phyloP scores from a whole-genome alignment of 1,139 yeast species.

The Suhomyces taliae region DNA sequence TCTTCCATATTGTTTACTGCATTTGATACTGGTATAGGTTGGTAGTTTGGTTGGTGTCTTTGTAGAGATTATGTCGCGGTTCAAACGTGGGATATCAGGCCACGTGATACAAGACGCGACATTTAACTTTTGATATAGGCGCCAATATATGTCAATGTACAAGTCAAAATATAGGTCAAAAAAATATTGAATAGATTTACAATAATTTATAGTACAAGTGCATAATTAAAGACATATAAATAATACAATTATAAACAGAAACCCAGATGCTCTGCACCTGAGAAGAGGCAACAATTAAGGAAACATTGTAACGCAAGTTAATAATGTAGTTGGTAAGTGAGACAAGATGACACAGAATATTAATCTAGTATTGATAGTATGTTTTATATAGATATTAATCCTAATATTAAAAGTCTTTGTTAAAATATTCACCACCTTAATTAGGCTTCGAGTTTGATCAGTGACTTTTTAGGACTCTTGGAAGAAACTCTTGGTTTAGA shows the following conservation, averaged over 20 bases:
- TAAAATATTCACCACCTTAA: no score
- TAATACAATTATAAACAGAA: background rate
- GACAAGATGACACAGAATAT: no score
- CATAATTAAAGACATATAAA: conserved; percentile 1
- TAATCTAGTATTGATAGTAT: no score
- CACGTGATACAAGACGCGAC: conserved; percentile 1
- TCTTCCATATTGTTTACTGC: conserved; percentile 10
- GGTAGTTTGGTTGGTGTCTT: background rate
- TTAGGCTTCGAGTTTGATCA: conserved; percentile 4
- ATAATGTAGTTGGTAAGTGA: no score
- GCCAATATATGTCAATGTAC: no score
- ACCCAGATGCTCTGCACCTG: background rate
- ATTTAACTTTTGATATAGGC: no score
- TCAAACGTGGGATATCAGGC: conserved; percentile 5
- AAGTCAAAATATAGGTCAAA: no score
- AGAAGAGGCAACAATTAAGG: background rate
- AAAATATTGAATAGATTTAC: background rate
- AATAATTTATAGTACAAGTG: background rate
- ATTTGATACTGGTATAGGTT: conserved; percentile 3
- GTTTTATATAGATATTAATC: no score
- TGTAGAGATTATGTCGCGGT: background rate
- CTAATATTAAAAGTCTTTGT: no score
- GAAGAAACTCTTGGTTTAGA: background rate
- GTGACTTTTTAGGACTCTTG: conserved; percentile 9
- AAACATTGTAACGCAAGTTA: no score